phyloP scores from a whole-genome alignment of 2,329 filamentous ascomycete genomes.

The Aspergillus tanneri region DNA sequence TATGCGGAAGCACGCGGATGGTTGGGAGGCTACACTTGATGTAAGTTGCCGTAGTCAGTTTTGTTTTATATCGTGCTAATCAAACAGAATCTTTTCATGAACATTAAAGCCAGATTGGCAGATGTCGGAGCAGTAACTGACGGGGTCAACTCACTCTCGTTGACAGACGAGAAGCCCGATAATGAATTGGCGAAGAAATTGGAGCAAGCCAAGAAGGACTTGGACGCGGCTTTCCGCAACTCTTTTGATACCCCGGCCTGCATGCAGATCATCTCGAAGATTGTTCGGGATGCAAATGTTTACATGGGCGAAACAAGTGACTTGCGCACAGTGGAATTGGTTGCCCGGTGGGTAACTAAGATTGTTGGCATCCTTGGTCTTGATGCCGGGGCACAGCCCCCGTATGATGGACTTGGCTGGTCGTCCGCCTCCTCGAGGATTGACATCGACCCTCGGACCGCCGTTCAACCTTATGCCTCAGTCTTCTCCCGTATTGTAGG shows the following conservation, averaged over 20 bases:
- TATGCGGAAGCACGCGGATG: conserved; percentile 69
- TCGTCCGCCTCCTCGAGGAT: background rate
- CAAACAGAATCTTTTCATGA: conserved; percentile 59
- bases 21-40: conserved; percentile 78
- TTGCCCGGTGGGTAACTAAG: background rate
- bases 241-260: conserved; percentile 83
- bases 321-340: background rate
- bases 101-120: conserved; percentile 50
- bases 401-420: background rate
- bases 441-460: background rate
- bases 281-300: conserved; percentile 75
- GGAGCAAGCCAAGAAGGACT: conserved; percentile 54
- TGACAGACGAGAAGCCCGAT: conserved; percentile 48
- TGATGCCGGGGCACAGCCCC: background rate
- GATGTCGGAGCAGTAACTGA: background rate
- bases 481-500: background rate
- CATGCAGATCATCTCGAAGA: conserved; percentile 73
- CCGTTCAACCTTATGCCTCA: background rate
- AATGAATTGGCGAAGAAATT: conserved; percentile 50
- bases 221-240: conserved; percentile 69
- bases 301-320: background rate
- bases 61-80: background rate
- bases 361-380: background rate
- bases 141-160: conserved; percentile 31
- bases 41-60: background rate